These are phyloP conservation scores for Phenoliferia sp. DNA, from an alignment of 1,284 basidiomycete species.

Conservation along the genomic window DNA sequence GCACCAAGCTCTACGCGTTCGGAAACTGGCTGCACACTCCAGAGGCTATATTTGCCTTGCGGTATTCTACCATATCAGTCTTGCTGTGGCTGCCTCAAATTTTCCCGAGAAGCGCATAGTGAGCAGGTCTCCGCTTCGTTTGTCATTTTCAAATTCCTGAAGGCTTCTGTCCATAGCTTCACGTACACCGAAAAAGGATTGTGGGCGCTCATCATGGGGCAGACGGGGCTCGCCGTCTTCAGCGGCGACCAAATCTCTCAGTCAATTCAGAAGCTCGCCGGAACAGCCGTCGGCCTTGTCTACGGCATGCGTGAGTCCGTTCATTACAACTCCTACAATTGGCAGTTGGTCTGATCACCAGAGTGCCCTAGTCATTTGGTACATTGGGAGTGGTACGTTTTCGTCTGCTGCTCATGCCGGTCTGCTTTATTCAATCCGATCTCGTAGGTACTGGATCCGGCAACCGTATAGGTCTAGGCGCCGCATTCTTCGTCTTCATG, in stretches of 20 bases:
- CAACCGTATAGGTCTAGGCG: slow-evolving; percentile 57
- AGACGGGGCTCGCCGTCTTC: not conserved
- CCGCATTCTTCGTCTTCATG: slow-evolving; percentile 52
- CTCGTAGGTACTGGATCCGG: slow-evolving; percentile 52
- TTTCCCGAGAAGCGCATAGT: slow-evolving; percentile 48
- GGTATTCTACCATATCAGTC: slow-evolving; percentile 54
- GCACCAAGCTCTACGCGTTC: slow-evolving; percentile 43
- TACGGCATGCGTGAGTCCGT: slow-evolving; percentile 16
- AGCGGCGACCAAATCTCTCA: slow-evolving; percentile 54
- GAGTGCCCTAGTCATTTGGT: slow-evolving; percentile 45
- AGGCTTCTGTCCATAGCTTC: not conserved
- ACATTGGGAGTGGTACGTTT: too few species aligned
- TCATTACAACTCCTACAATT: not conserved
- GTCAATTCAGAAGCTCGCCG: slow-evolving; percentile 16
- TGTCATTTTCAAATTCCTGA: not conserved
- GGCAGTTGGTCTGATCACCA: not conserved
- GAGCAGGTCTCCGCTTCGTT: slow-evolving; percentile 28
- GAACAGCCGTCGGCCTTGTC: slow-evolving; percentile 14
- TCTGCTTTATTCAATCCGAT: too few species aligned
- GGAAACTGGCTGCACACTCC: slow-evolving; percentile 49
- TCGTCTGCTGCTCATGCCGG: too few species aligned
- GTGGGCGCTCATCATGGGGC: slow-evolving; percentile 47
- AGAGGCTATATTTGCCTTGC: slow-evolving; percentile 54
- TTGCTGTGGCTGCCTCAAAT: slow-evolving; percentile 57
- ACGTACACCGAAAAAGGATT: slow-evolving; percentile 46